Conservation (phyloP, 108 stramenopile genomes). For the Phaeodactylum tricornutum region DNA sequence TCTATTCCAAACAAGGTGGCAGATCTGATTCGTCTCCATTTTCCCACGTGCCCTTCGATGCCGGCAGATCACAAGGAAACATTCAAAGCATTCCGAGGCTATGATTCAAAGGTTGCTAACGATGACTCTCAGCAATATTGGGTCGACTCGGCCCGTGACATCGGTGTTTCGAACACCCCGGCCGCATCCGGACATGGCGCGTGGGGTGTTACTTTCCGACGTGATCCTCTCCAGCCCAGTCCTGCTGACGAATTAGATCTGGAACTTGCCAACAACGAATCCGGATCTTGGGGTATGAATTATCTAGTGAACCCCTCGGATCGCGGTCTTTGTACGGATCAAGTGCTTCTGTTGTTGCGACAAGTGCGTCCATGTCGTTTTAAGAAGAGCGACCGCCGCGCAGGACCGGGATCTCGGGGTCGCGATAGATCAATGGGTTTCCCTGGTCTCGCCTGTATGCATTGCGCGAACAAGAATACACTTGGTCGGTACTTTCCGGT, state of each 20-base stretch:
- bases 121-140: slow-evolving; percentile 64
- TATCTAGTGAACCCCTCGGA: slow-evolving; percentile 45
- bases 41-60: slow-evolving; percentile 52
- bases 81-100: slow-evolving; percentile 49
- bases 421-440: slow-evolving; percentile 56
- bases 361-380: slow-evolving; percentile 77
- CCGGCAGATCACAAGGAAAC: slow-evolving; percentile 50
- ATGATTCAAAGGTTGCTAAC: slow-evolving; percentile 43
- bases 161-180: slow-evolving; percentile 46
- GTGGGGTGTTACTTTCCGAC: slow-evolving; percentile 51
- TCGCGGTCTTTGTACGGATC: slow-evolving; percentile 54
- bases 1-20: slow-evolving; percentile 53
- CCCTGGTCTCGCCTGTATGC: slow-evolving; percentile 48
- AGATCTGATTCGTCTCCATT: slow-evolving; percentile 71
- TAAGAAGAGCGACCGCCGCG: slow-evolving; percentile 55
- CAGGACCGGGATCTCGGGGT: slow-evolving; percentile 45
- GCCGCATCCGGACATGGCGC: slow-evolving; percentile 17
- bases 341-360: slow-evolving; percentile 56
- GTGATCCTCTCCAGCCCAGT: slow-evolving; percentile 59
- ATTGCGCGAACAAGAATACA: slow-evolving; percentile 29
- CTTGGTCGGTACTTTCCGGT: slow-evolving; percentile 73
- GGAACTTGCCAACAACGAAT: slow-evolving; percentile 20
- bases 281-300: slow-evolving; percentile 13
- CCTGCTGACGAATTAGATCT: slow-evolving; percentile 65
- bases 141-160: slow-evolving; percentile 63